Evolutionary conservation across 179 eudicot species (phyloP).

Genomic region (Nepenthes alata): DNA sequence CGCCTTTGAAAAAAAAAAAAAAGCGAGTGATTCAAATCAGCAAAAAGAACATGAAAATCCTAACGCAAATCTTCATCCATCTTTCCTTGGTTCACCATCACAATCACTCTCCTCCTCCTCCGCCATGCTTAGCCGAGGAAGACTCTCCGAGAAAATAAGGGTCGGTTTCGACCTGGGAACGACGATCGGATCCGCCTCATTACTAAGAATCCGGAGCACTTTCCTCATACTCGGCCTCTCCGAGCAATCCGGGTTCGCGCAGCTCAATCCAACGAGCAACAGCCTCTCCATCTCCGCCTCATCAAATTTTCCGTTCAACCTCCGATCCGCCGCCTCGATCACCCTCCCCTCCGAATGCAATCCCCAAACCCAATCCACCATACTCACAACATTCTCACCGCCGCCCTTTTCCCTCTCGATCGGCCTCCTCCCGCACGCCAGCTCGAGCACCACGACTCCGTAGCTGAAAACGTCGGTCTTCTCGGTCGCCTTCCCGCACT

Average conservation of each 20-base stretch:
- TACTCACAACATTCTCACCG: conserved; percentile 38
- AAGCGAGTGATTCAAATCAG: no score
- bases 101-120: conserved; percentile 41
- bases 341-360: conserved; percentile 54
- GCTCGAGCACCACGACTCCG: conserved; percentile 83
- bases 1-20: no score
- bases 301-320: conserved; percentile 41
- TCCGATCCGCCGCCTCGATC: conserved; percentile 43
- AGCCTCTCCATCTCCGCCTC: conserved; percentile 43
- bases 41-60: no score
- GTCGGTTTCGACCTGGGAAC: conserved; percentile 66
- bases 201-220: conserved; percentile 60
- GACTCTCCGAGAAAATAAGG: conserved; percentile 51
- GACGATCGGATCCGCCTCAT: conserved; percentile 36
- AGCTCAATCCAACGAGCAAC: conserved; percentile 59
- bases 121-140: conserved; percentile 44
- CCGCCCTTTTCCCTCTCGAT: conserved; percentile 48
- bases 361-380: conserved; percentile 91
- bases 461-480: conserved; percentile 84
- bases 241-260: conserved; percentile 59
- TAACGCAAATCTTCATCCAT: no score
- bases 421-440: conserved; percentile 78
- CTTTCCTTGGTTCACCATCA: conserved; percentile 32
- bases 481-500: conserved; percentile 79
- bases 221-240: conserved; percentile 77